Base-by-base conservation (phyloP, 129 eudicot species). In the Helianthus tuberosus region DNA sequence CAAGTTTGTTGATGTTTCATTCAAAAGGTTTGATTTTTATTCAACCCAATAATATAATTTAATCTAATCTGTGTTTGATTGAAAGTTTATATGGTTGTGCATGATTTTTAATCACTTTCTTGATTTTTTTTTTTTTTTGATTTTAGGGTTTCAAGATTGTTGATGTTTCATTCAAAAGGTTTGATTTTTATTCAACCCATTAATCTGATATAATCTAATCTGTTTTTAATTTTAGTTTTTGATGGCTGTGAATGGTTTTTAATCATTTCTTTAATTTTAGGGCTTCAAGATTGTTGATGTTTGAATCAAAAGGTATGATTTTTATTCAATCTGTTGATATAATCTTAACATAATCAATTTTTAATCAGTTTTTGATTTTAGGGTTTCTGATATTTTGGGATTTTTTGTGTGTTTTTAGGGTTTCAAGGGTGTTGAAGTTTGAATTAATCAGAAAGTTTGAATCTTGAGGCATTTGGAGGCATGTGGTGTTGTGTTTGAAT, bases 391-490 rank as follows among this genome's bases (percentile, higher is more conserved):
- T 27, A 27, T 63, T 71, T 66, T 29, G 64, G 67, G 47, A 61
- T 76, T 55, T 15, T 48, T 23, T 61, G 32, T 57, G 66, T 71
- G 35, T 48, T 72, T 68, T 78, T 78, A 78, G 82, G 73, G 75
- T 73, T 4, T 60, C 68, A 68, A 47, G 68, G 86, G 75, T 74
- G 51, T 41, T 61, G 58, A 25, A 61, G 43, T 78, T 78, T 70
- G 57, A 78, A 23, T 38, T 35, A 71, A 71, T 62, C 47, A 49
- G 32, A 57, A 79, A 79, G 84, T 66, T 74, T 50, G 86, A 80
- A 89, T 84, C 86, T 68, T 66, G 84, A 69, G 82, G 32, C 32
- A 27, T 1, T 27, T 27, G 32, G 3, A 27, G 32, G 3, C 32
- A 20, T 20, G 32, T 27, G 32, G 32, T 27, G 32, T 27, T 27